A percentile compares a stretch with the other conserved stretches of the same genome.
phyloP scores from a whole-genome alignment of 2,329 filamentous ascomycete genomes.

The Calonectria pteridis region DNA sequence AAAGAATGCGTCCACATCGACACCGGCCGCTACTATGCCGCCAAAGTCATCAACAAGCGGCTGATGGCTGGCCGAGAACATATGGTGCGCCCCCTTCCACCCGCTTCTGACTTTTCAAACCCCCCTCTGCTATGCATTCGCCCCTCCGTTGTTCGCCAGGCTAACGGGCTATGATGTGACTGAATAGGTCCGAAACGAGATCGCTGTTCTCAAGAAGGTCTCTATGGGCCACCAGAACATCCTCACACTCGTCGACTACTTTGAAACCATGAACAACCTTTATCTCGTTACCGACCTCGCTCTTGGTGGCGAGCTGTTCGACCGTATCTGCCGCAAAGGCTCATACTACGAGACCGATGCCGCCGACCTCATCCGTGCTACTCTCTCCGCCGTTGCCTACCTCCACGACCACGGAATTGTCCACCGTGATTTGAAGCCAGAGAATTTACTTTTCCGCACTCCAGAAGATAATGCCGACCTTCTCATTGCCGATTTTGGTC shows the following conservation, averaged over 20 bases:
- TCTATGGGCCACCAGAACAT: slow-evolving; percentile 99
- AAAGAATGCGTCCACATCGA: slow-evolving; percentile 99
- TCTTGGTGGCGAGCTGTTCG: slow-evolving; percentile 95
- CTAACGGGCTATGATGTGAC: slow-evolving; percentile 32
- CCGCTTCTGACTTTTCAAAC: slow-evolving; percentile 1
- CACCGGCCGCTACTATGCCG: slow-evolving; percentile 96
- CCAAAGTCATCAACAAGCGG: slow-evolving; percentile 99
- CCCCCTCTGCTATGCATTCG: not conserved
- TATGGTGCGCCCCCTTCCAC: slow-evolving; percentile 74
- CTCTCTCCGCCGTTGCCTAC: slow-evolving; percentile 97
- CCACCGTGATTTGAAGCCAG: slow-evolving; percentile 96
- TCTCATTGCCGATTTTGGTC: slow-evolving; percentile 95
- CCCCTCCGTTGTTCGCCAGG: not conserved
- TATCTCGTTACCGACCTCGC: slow-evolving; percentile 98
- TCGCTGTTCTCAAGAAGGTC: slow-evolving; percentile 96
- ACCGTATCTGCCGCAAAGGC: slow-evolving; percentile 98
- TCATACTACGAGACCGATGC: slow-evolving; percentile 99
- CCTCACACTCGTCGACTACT: slow-evolving; percentile 97
- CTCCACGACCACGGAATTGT: slow-evolving; percentile 99
- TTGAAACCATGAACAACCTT: slow-evolving; percentile 99
- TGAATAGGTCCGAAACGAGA: slow-evolving; percentile 92
- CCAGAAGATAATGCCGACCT: slow-evolving; percentile 98
- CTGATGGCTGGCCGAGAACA: slow-evolving; percentile 98
- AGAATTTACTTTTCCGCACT: slow-evolving; percentile 96
- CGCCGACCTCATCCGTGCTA: slow-evolving; percentile 93